Evolutionary conservation across 345 rosid species (phyloP).

Genomic region (Combretum micranthum): DNA sequence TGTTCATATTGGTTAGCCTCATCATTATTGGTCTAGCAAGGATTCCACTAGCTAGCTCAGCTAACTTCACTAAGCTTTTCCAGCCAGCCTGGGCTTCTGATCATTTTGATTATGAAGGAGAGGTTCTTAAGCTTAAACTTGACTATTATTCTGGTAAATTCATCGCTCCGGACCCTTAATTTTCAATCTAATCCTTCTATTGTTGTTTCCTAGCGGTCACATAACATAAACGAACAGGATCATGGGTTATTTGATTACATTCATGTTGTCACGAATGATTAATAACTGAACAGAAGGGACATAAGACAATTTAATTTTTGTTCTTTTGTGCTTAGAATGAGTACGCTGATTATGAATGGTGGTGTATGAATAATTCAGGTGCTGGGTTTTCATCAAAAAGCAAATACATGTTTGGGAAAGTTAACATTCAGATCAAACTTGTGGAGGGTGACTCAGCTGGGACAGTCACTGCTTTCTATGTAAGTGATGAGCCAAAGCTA

Average conservation of each 20-base stretch:
- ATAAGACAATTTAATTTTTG: no score
- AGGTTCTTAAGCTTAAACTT: slow-evolving; percentile 77
- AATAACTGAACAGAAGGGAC: no score
- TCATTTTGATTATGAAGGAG: slow-evolving; percentile 71
- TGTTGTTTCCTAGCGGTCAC: no score
- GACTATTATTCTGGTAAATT: slow-evolving; percentile 74
- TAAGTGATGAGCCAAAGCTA: slow-evolving; percentile 23
- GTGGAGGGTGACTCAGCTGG: slow-evolving; percentile 99
- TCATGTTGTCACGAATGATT: no score
- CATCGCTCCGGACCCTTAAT: no score
- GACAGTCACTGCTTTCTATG: slow-evolving; percentile 97
- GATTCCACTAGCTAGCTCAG: slow-evolving; percentile 32
- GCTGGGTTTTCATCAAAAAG: slow-evolving; percentile 91
- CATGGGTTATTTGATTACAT: no score
- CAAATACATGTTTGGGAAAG: slow-evolving; percentile 93
- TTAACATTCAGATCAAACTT: slow-evolving; percentile 79
- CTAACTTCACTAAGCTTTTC: slow-evolving; percentile 68
- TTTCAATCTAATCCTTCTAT: no score
- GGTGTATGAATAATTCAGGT: slow-evolving; percentile 34
- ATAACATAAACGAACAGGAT: no score
- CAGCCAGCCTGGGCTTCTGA: slow-evolving; percentile 86
- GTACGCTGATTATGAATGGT: not conserved
- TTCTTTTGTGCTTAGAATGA: no score
- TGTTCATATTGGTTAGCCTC: slow-evolving; percentile 15
- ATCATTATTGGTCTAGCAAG: slow-evolving; percentile 26